Base-by-base conservation (phyloP, 495 filamentous ascomycete species). In the Aspergillus kassunensis region DNA sequence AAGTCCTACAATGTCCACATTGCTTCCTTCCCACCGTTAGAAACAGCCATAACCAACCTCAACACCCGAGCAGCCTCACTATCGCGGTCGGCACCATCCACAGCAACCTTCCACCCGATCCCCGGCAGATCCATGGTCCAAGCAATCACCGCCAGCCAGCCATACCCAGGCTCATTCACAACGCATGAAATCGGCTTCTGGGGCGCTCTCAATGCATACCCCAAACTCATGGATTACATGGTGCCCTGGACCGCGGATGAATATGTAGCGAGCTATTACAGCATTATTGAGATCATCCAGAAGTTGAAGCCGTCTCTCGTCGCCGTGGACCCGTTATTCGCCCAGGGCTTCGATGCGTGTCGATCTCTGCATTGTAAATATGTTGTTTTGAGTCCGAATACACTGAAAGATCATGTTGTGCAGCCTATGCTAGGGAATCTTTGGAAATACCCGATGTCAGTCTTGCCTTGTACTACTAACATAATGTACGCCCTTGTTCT, bases 321-420 rank as follows among this genome's bases (percentile, higher is more conserved):
- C 12, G 69, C 69, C 8, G 63, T 73, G 42, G 71, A 77, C 41
- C 66, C 72, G 3, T 55, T 67, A 2, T 65, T 77, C 12, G 55
- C 55, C 1, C 70, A 68, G n/a, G 74, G 62, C 0, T 41, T 74
- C 9, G 74, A 75, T 42, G 74, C 68, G 2, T 69, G 71, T 33
- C 60, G 68, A 0, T 52, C 55, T 5, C 41, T 69, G 43, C 23
- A 39, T 7, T 52, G 54, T 19, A 58, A 54, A 10, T 50, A 53
- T 52, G 44, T 56, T 15, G 45, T 71, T 7, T 48, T 79, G 18
- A 62, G 67, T 16, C 71, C 74, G 1, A 75, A 74, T 46, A 70
- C 56, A 7, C 15, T 40, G 18, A 54, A 59, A 46, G 56, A 59
- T 10, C 54, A 72, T 35, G 68, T 72, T 39, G 10, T 57, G 11